Percentiles rank a stretch among this genome's conserved stretches.
These are phyloP conservation scores for Ustilago trichophora DNA, from an alignment of 1,284 basidiomycete species.

Conservation along the genomic window DNA sequence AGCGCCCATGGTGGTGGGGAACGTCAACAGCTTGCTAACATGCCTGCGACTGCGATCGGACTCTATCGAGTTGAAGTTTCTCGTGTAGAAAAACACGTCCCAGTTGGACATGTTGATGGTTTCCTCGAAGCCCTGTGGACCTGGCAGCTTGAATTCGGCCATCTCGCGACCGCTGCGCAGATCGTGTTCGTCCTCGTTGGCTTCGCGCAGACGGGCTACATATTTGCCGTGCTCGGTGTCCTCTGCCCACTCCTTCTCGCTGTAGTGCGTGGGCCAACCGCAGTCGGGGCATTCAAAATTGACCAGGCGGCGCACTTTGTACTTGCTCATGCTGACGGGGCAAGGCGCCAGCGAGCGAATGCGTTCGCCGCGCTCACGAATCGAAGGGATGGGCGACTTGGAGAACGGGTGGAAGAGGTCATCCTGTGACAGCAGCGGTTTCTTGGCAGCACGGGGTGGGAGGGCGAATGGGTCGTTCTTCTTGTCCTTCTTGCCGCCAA, in stretches of 20 bases:
- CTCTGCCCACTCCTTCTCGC: conserved; percentile 79
- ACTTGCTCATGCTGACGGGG: conserved; percentile 70
- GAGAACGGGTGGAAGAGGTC: conserved; percentile 92
- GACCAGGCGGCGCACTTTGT: conserved; percentile 59
- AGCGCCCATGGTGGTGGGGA: conserved; percentile 90
- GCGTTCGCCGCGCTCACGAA: conserved; percentile 82
- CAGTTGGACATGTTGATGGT: conserved; percentile 94
- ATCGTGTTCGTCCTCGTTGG: conserved; percentile 99
- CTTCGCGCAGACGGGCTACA: conserved; percentile 83
- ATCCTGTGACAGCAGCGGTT: conserved; percentile 71
- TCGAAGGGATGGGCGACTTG: conserved; percentile 84
- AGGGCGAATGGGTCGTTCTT: conserved; percentile 36
- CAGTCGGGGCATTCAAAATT: conserved; percentile 91
- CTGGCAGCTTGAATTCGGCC: conserved; percentile 86
- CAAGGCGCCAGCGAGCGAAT: conserved; percentile 87
- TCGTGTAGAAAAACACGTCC: conserved; percentile 98
- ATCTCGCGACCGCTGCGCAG: conserved; percentile 85
- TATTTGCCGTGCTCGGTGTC: conserved; percentile 83
- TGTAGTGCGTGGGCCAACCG: conserved; percentile 96
- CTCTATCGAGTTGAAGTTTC: conserved; percentile 93
- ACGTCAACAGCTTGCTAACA: conserved; percentile 93
- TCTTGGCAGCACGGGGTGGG: conserved; percentile 24
- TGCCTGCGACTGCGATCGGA: conserved; percentile 89
- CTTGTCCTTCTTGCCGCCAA: conserved; percentile 43
- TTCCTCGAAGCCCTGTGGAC: conserved; percentile 92